phyloP scores from a whole-genome alignment of 1,284 basidiomycete species.

The Psilocybe mexicana region DNA sequence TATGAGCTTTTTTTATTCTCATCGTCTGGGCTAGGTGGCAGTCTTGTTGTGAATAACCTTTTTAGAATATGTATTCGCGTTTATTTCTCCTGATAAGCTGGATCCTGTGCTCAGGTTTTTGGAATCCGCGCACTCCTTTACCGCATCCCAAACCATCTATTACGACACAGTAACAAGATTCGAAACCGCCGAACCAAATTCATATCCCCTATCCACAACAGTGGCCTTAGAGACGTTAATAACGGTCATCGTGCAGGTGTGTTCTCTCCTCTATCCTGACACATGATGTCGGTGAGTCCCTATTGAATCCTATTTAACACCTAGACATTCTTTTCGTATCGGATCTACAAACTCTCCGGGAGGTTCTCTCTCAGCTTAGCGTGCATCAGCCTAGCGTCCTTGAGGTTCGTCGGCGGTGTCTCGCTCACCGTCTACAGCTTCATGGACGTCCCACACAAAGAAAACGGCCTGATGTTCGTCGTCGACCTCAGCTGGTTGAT shows the following conservation, averaged over 20 bases:
- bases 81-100: neutral
- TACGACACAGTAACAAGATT: constrained; percentile 15
- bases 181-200: constrained; percentile 8
- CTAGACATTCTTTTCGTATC: constrained; percentile 15
- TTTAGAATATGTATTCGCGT: neutral
- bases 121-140: constrained; percentile 12
- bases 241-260: constrained; percentile 16
- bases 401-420: constrained; percentile 10
- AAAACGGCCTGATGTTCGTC: constrained; percentile 15
- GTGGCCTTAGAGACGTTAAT: constrained; percentile 12
- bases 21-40: neutral
- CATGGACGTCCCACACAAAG: constrained; percentile 8
- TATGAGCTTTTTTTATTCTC: neutral
- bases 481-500: constrained; percentile 22
- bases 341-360: constrained; percentile 12
- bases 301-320: neutral
- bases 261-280: constrained; percentile 3
- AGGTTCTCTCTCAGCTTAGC: neutral
- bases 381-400: constrained; percentile 1
- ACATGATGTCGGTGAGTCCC: neutral
- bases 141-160: constrained; percentile 11
- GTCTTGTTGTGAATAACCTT: constrained; percentile 2
- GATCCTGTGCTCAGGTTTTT: constrained; percentile 3
- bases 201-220: constrained; percentile 15
- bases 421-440: constrained; percentile 2